Evolutionary conservation across 352 stramenopile genomes (phyloP), one percentile per base, ranked within the genome.

Genomic region (Detonula confervacea): DNA sequence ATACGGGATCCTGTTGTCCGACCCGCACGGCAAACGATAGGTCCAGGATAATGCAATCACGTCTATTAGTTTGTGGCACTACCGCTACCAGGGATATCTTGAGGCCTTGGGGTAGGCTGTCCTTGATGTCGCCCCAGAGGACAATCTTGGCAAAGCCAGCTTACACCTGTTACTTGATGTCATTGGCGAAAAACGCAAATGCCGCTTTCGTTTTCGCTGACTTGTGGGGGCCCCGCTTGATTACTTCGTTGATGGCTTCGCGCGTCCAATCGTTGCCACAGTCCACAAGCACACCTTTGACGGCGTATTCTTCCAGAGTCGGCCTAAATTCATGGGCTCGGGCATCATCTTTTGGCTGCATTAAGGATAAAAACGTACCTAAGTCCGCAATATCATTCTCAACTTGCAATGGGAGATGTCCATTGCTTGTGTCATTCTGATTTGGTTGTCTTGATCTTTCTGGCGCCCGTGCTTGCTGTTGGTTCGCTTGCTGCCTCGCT

Each of bases 1-100:
- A n/a, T n/a, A n/a, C n/a, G n/a, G n/a, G n/a, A n/a, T n/a, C n/a
- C n/a, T n/a, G n/a, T n/a, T n/a, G n/a, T n/a, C n/a, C n/a, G n/a
- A n/a, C n/a, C n/a, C n/a, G n/a, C n/a, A 80, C 16, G 0, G 55
- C 4, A 29, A 81, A 81, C 0, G 62, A 81, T n/a, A 81, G 39
- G 51, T 81, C 73, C 12, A 76, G 33, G 22, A 81, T 81, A 0
- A 33, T 63, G 1, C 71, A 12, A 20, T 18, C 39, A 0, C 25
- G 14, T 18, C 3, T 27, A 55, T 24, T 63, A 44, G 22, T 73
- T 20, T 65, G 61, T 1, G 57, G 57, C 0, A 64, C 35, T 14
- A n/a, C 59, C 47, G 62, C 62, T 8, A 71, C 44, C 16, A 44
- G 62, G 35, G 62, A 71, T 4, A 71, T 60, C 59, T 56, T 77